phyloP scores from a whole-genome alignment of 2,329 filamentous ascomycete genomes.

The Aspergillus fischeri region DNA sequence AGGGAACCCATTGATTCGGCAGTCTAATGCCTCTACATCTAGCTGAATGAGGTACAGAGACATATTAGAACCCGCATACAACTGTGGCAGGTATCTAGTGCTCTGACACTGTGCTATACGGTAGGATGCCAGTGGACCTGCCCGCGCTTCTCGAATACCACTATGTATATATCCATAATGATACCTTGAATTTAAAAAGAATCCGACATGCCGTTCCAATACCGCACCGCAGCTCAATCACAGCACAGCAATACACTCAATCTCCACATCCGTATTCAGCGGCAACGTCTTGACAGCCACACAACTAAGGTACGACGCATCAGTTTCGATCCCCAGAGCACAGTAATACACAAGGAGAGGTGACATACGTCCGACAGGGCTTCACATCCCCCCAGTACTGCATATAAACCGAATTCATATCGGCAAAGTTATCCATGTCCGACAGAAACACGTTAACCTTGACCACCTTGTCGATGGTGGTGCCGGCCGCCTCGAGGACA shows the following conservation, averaged over 20 bases:
- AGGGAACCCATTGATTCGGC: not conserved
- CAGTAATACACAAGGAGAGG: not conserved
- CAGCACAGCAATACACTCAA: slow-evolving; percentile 77
- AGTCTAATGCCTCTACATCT: not conserved
- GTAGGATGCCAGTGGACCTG: not conserved
- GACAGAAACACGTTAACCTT: slow-evolving; percentile 66
- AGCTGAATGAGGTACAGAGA: not conserved
- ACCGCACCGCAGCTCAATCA: slow-evolving; percentile 26
- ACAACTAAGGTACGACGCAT: slow-evolving; percentile 44
- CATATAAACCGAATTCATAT: slow-evolving; percentile 82
- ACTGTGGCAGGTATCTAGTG: too few species aligned
- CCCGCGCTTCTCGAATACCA: not conserved
- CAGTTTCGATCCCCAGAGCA: not conserved
- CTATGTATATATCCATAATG: not conserved
- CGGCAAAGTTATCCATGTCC: slow-evolving; percentile 62
- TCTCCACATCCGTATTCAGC: slow-evolving; percentile 82
- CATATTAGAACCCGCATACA: not conserved
- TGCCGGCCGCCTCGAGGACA: slow-evolving; percentile 59
- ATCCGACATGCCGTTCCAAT: not conserved
- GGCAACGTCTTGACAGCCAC: slow-evolving; percentile 87
- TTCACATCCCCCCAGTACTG: slow-evolving; percentile 63
- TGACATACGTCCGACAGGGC: slow-evolving; percentile 47
- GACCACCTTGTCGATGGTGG: slow-evolving; percentile 56
- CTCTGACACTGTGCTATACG: not conserved
- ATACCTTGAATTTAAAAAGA: not conserved